These are phyloP conservation scores for Cicer arietinum DNA, from an alignment of 306 rosid genomes.

Conservation along the genomic window DNA sequence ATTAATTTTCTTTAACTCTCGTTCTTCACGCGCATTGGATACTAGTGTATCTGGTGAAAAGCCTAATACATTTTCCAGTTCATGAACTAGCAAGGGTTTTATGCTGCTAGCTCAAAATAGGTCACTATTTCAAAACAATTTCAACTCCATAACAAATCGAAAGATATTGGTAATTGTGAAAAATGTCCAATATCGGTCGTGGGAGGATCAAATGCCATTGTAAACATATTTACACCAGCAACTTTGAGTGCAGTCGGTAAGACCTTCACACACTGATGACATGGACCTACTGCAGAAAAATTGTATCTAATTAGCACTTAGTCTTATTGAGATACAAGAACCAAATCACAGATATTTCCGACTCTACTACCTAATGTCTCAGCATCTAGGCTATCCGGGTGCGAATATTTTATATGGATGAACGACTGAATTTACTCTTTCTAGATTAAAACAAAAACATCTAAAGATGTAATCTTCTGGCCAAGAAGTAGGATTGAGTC, in stretches of 20 bases:
- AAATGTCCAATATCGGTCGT: constrained; percentile 41
- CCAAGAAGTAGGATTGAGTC: not conserved
- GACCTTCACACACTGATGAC: constrained; percentile 44
- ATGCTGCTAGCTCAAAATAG: constrained; percentile 42
- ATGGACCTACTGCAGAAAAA: constrained; percentile 47
- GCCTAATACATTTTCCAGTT: constrained; percentile 35
- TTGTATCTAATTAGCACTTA: constrained; percentile 43
- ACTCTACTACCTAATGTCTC: constrained; percentile 34
- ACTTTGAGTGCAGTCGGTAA: constrained; percentile 49
- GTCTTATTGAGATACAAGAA: constrained; percentile 41
- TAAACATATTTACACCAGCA: constrained; percentile 47
- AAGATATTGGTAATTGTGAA: constrained; percentile 28
- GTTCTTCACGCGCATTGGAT: constrained; percentile 36
- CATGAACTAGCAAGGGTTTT: constrained; percentile 40
- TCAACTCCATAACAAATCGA: constrained; percentile 35
- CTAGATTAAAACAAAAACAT: not conserved
- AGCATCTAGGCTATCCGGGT: constrained; percentile 32
- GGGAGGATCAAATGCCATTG: constrained; percentile 48
- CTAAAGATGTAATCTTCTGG: not conserved
- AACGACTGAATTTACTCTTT: not conserved
- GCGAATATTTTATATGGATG: too few species aligned
- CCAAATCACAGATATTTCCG: constrained; percentile 42
- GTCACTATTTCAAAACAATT: constrained; percentile 15
- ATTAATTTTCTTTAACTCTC: constrained; percentile 23
- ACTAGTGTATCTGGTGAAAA: constrained; percentile 19